phyloP scores from a whole-genome alignment of 371 early-diverging fungal genomes.

The Mucor sp. region DNA sequence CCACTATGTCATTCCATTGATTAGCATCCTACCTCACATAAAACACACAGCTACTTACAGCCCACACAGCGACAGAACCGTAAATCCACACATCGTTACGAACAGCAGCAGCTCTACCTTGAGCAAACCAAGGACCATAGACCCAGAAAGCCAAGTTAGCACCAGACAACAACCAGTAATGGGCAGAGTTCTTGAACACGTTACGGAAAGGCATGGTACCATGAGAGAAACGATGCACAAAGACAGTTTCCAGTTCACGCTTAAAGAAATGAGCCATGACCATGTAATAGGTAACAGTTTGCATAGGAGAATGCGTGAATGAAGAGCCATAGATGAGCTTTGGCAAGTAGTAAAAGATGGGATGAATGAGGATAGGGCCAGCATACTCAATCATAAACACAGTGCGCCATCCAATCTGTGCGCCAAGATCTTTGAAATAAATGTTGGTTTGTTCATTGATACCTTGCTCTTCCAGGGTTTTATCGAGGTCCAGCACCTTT shows the following conservation, averaged over 20 bases:
- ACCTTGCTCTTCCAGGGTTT: constrained; percentile 58
- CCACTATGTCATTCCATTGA: constrained; percentile 34
- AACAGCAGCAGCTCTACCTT: constrained; percentile 52
- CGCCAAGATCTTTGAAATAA: constrained; percentile 90
- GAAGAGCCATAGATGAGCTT: constrained; percentile 64
- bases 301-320: constrained; percentile 72
- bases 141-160: constrained; percentile 84
- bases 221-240: constrained; percentile 93
- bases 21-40: background rate
- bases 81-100: constrained; percentile 60
- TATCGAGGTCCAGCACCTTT: constrained; percentile 56
- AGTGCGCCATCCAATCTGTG: constrained; percentile 93
- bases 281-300: constrained; percentile 65
- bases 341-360: constrained; percentile 78
- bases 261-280: constrained; percentile 89
- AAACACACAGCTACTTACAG: constrained; percentile 49
- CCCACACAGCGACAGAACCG: constrained; percentile 65
- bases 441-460: constrained; percentile 68
- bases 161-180: constrained; percentile 94
- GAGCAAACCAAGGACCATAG: constrained; percentile 74
- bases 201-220: constrained; percentile 95
- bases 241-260: constrained; percentile 92
- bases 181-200: constrained; percentile 93
- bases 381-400: constrained; percentile 95
- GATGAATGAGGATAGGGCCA: constrained; percentile 90